phyloP scores from a whole-genome alignment of 306 rosid species.

The Vicia faba region DNA sequence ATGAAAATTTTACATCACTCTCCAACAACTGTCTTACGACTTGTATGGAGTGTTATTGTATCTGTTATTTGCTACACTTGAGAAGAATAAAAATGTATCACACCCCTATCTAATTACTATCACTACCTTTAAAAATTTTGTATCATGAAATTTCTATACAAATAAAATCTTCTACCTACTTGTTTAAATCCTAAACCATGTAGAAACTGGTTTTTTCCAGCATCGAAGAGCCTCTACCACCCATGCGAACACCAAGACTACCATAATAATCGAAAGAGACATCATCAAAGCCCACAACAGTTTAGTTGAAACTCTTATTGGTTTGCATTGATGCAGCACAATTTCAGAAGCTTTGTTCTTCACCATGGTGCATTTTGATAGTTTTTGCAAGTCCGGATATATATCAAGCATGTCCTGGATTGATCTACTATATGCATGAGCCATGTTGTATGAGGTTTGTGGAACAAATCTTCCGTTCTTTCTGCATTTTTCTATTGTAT shows the following conservation, averaged over 20 bases:
- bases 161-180: conserved; percentile 28
- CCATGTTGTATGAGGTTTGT: conserved; percentile 49
- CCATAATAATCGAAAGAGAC: conserved; percentile 64
- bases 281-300: conserved; percentile 58
- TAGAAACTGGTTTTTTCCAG: conserved; percentile 39
- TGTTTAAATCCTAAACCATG: conserved; percentile 31
- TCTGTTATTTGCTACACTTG: not conserved
- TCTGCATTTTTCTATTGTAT: conserved; percentile 41
- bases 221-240: conserved; percentile 48
- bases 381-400: conserved; percentile 61
- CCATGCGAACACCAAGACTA: conserved; percentile 48
- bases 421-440: conserved; percentile 62
- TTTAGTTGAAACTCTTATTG: conserved; percentile 44
- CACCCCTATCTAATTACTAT: not conserved
- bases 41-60: conserved; percentile 28
- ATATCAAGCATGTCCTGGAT: conserved; percentile 59
- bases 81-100: not conserved
- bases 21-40: conserved; percentile 54
- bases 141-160: conserved; percentile 6
- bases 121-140: not conserved
- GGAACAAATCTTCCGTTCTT: conserved; percentile 53
- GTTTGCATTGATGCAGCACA: conserved; percentile 63
- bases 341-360: conserved; percentile 51
- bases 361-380: conserved; percentile 57
- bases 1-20: conserved; percentile 33